Evolutionary conservation across 75 land plant species (phyloP), one percentile per base, ranked within the genome.

Genomic region (Isoetes taiwanensis): DNA sequence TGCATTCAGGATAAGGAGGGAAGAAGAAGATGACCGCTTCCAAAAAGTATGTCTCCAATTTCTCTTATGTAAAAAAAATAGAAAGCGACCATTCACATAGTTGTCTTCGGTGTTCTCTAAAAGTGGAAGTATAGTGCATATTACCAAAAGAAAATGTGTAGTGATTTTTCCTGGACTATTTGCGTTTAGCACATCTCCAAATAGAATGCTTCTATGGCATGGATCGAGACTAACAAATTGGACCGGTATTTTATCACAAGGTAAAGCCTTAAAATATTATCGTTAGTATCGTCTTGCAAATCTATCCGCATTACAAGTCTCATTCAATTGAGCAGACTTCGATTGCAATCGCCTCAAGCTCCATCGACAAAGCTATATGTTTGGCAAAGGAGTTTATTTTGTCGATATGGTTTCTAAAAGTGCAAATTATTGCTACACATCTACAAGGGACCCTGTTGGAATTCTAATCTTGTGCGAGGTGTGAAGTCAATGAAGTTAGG

Each of bases 381-480:
- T 89, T 78, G 96, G 99, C n/a, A 94, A 94, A 57, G 99, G 96
- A 32, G 90, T 89, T 10, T 94, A 94, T 60, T 89, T 94, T 82
- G 96, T 90, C 37, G 99, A 94, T 38, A 94, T 94, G 99, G 87
- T 94, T 62, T 89, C 99, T 1, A 94, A 94, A 62, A 94, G 99
- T 80, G 99, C 96, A 53, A 94, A 94, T 55, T 94, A 94, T 52
- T 94, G 96, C 64, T 84, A 61, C 62, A 54, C 96, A 53, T 42
- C 58, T 43, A 2, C 27, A 11, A 12, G 35, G 31, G 59, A 72
- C 21, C 72, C 65, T 17, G 4, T 70, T 59, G 96, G 96, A 30
- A 86, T 94, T 21, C 81, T 94, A 55, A 75, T 94, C 28, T 62
- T 94, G 29, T 94, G 90, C 43, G 99, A 94, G 99, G 98, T 76